Base-by-base conservation (phyloP, 345 rosid genomes). In the Rhodomyrtus tomentosa region DNA sequence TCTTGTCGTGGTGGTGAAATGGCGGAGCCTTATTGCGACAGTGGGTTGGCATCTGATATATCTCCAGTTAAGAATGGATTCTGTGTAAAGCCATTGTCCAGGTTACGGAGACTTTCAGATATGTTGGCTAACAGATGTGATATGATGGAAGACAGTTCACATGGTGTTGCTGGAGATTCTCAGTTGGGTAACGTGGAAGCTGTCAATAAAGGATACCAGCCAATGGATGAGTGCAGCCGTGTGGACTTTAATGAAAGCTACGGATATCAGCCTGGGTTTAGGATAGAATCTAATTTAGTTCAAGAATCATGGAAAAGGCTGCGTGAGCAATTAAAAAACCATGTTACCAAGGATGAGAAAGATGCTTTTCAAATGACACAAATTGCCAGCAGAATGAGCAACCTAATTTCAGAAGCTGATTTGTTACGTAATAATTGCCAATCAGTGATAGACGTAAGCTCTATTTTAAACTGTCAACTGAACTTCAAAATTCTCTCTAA, bases 171-270 rank as follows among this genome's bases (percentile, higher is more conserved):
- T 81, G 96, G 91, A 85, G 92, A 92, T 88, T 85, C 86, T 86
- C 90, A 84, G 81, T 89, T 87, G 84, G 89, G 89, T 81, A 84
- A 79, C 76, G 85, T 25, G 49, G 93, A 86, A 85, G 85, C 83
- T 84, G 80, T 87, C 38, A 81, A 86, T 55, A 88, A 90, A 88
- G 91, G 88, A 74, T 90, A 86, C 88, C 94, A 91, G 72, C 85
- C 92, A 85, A 91, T 93, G 94, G 99, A 95, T 87, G 95, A 97
- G 89, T 94, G 99, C 86, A 95, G 99, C 88, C 92, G 96, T 68
- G 87, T 97, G 87, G 94, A 90, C 89, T 91, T 94, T 83, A 90
- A 88, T 82, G 88, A 82, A 88, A 90, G 82, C 83, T 62, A 85
- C 86, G 85, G 87, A 83, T 74, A 86, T 89, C 87, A 90, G 55